Evolutionary conservation across 495 filamentous ascomycete genomes (phyloP).

Genomic region (Terfezia boudieri): DNA sequence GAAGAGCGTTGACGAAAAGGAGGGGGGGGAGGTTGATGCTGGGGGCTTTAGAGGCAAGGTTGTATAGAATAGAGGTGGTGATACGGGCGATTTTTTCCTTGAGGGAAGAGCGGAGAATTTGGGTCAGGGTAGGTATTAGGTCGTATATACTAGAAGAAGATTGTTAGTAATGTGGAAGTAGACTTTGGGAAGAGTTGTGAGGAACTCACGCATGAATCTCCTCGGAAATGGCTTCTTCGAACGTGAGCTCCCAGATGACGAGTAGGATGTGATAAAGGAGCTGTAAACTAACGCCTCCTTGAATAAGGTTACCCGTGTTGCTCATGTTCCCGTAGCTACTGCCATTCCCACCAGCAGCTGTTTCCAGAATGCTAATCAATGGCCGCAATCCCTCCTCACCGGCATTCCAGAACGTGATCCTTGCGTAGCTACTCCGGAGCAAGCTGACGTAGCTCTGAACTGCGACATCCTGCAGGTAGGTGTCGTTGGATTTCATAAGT

Average conservation of each 20-base stretch:
- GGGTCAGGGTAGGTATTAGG: conserved; percentile 70
- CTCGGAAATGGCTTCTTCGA: conserved; percentile 70
- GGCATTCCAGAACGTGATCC: conserved; percentile 72
- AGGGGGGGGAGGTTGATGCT: conserved; percentile 51
- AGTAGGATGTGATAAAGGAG: conserved; percentile 85
- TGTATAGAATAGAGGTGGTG: conserved; percentile 66
- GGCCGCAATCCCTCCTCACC: conserved; percentile 62
- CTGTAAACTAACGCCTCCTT: conserved; percentile 73
- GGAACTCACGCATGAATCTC: conserved; percentile 22
- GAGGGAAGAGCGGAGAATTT: conserved; percentile 70
- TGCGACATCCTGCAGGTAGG: conserved; percentile 83
- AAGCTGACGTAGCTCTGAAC: conserved; percentile 77
- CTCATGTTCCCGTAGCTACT: conserved; percentile 36
- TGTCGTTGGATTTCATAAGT: conserved; percentile 57
- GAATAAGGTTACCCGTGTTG: conserved; percentile 36
- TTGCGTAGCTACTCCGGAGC: conserved; percentile 49
- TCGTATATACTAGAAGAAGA: conserved; percentile 52
- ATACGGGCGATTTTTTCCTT: conserved; percentile 96
- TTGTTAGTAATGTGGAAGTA: conserved; percentile 7
- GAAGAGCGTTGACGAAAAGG: conserved; percentile 33
- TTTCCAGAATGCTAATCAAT: conserved; percentile 57
- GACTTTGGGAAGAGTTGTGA: background rate
- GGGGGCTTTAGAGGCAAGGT: conserved; percentile 38
- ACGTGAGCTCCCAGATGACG: conserved; percentile 86
- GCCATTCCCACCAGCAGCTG: conserved; percentile 51